Conservation (phyloP, 768 basidiomycete genomes). For the Rhizopogon rudus region DNA sequence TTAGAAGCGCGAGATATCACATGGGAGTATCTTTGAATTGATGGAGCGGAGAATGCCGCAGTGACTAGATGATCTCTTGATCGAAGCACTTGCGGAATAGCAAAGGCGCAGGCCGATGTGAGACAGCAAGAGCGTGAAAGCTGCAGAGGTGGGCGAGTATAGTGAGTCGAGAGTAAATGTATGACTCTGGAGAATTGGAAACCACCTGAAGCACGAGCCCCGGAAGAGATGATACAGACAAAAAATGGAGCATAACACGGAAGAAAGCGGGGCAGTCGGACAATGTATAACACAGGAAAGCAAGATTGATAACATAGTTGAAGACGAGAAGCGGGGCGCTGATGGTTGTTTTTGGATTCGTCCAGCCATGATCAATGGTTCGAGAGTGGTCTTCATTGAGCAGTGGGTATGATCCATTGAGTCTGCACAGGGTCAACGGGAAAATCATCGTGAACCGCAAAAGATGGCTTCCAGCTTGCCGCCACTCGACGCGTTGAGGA, state of each 20-base stretch:
- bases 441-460: slow-evolving; percentile 11
- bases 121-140: background rate
- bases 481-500: slow-evolving; percentile 50
- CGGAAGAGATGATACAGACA: background rate
- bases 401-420: slow-evolving; percentile 22
- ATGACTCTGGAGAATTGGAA: background rate
- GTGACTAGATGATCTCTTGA: background rate
- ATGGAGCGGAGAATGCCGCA: background rate
- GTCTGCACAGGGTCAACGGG: slow-evolving; percentile 27
- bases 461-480: slow-evolving; percentile 41
- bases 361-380: background rate
- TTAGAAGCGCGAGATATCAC: background rate
- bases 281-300: background rate
- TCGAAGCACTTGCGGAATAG: background rate
- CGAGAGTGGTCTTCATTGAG: background rate
- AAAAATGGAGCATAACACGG: background rate
- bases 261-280: slow-evolving; percentile 2
- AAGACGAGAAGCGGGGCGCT: slow-evolving; percentile 1
- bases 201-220: background rate
- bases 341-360: slow-evolving; percentile 3
- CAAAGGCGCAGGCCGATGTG: background rate
- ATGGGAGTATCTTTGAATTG: background rate
- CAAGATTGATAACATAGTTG: slow-evolving; percentile 2
- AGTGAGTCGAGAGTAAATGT: background rate
- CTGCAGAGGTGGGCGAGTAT: background rate